Evolutionary conservation across 2,329 filamentous ascomycete species (phyloP).

Genomic region (Cordyceps pruinosa): DNA sequence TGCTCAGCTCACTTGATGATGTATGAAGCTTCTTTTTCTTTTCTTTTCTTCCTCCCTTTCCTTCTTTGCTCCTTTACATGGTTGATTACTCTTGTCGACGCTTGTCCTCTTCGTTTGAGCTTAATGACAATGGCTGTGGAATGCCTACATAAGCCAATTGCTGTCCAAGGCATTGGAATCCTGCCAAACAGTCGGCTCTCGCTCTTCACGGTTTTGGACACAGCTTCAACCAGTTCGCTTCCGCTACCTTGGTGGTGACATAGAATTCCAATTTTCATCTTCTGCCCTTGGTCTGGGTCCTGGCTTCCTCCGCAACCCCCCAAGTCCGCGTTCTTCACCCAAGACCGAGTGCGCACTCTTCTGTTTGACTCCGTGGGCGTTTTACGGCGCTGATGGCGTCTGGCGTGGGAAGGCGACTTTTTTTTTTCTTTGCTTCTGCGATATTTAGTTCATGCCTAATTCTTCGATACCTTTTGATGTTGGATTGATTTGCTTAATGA

Average conservation of each 20-base stretch:
- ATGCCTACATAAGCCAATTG: too few species aligned
- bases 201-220: neutral
- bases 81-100: neutral
- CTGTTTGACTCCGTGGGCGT: constrained; percentile 1
- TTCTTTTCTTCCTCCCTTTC: too few species aligned
- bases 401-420: constrained; percentile 3
- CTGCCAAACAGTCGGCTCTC: neutral
- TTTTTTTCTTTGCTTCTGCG: neutral
- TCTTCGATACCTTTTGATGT: constrained; percentile 10
- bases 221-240: neutral
- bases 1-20: neutral
- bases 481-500: constrained; percentile 4
- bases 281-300: neutral
- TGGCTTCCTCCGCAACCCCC: neutral
- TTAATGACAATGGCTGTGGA: too few species aligned
- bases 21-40: neutral
- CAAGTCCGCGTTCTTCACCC: neutral
- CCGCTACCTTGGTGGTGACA: neutral
- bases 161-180: neutral
- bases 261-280: neutral
- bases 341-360: neutral
- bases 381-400: constrained; percentile 9
- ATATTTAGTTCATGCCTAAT: constrained; percentile 7
- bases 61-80: neutral
- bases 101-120: neutral